Percentiles rank a stretch among this genome's conserved stretches.
These are phyloP conservation scores for Rostrohypoxylon terebratum DNA, from an alignment of 495 filamentous ascomycete genomes.

Conservation along the genomic window DNA sequence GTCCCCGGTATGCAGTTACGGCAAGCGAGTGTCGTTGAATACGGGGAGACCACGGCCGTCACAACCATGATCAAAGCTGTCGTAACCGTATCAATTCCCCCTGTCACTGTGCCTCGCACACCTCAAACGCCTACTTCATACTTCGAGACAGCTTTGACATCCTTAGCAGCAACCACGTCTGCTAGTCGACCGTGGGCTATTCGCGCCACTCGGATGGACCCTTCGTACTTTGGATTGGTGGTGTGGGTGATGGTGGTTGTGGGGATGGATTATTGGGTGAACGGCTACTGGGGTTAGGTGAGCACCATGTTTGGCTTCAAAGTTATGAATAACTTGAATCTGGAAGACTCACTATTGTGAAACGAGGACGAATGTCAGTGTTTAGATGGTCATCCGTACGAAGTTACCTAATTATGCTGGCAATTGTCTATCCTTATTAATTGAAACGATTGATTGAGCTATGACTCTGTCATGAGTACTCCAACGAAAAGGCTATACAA, in stretches of 20 bases:
- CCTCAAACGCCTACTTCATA: conserved; percentile 24
- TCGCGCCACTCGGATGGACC: conserved; percentile 25
- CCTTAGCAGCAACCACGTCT: conserved; percentile 34
- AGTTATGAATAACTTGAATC: conserved; percentile 9
- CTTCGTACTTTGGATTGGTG: conserved; percentile 46
- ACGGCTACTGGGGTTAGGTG: conserved; percentile 38
- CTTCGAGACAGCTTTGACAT: conserved; percentile 26
- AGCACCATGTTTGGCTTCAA: conserved; percentile 20
- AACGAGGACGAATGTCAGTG: conserved; percentile 25
- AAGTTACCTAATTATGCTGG: conserved; percentile 24
- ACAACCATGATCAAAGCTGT: conserved; percentile 42
- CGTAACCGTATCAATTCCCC: conserved; percentile 37
- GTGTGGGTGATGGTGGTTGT: conserved; percentile 46
- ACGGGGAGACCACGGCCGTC: conserved; percentile 28
- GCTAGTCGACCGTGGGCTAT: conserved; percentile 46
- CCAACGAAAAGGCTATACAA: not conserved
- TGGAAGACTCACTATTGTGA: conserved; percentile 8
- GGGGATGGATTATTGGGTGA: conserved; percentile 44
- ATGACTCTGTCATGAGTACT: not conserved
- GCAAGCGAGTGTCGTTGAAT: conserved; percentile 38
- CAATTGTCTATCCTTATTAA: conserved; percentile 25
- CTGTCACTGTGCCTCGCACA: conserved; percentile 15
- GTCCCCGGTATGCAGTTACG: conserved; percentile 45
- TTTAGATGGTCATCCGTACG: conserved; percentile 7
- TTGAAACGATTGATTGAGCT: conserved; percentile 10